Evolutionary conservation across 306 rosid species (phyloP), one percentile per base, ranked within the genome.

Genomic region (Inga oerstediana): DNA sequence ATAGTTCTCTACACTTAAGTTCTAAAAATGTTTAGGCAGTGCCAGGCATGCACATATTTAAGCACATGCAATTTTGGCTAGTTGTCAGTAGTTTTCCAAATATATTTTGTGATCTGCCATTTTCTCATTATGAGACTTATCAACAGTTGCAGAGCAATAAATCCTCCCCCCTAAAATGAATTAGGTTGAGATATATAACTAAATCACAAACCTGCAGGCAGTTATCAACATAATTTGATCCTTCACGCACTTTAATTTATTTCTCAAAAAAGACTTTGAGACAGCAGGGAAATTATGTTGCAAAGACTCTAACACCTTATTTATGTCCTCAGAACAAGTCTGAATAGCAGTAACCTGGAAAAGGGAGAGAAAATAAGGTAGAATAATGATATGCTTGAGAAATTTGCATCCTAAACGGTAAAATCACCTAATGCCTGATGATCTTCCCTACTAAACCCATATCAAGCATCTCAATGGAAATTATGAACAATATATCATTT

Each of bases 181-280:
- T 58, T 12, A 58, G 51, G 24, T 14, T 78, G 12, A 27, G 52
- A 44, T 19, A 11, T 75, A 48, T 56, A 34, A 58, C 39, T 49
- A 8, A 43, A 51, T 75, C 62, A 88, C 95, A 83, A 75, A 96
- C 99, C 99, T 92, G 96, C 92, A 90, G 88, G 13, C 87, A 90
- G 75, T 93, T 96, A 77, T 96, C 99, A 75, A 87, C 92, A 79
- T 87, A 94, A 48, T 91, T 91, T 2, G 98, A 92, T 70, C 92
- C 76, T 87, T 94, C 97, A 2, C 95, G 92, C 43, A 96, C 97
- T n/a, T n/a, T n/a, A n/a, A n/a, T 92, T 90, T 96, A 75, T 85
- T 94, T 81, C 87, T 91, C 83, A 96, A 83, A 64, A 79, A 84
- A 81, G 94, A 78, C 90, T 92, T 96, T 0, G 99, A 81, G 30